Conservation (phyloP, 176 grass and related monocot genomes). For the Lolium multiflorum region DNA sequence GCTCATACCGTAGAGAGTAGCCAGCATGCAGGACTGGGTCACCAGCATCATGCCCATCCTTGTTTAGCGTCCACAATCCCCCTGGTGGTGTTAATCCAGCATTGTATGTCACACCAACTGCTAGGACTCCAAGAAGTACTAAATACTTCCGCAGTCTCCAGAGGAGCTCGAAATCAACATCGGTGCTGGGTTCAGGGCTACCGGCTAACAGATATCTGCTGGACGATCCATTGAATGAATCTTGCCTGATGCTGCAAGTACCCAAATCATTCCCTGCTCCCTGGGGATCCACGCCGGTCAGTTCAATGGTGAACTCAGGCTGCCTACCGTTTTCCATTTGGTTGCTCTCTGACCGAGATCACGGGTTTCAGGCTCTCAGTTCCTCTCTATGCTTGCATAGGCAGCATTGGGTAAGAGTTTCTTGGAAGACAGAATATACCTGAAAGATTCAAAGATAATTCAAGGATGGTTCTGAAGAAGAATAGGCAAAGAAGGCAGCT, state of each 20-base stretch:
- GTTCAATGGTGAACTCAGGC: neutral
- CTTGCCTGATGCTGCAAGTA: neutral
- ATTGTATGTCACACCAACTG: constrained; percentile 59
- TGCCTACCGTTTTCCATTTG: constrained; percentile 8
- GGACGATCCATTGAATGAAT: neutral
- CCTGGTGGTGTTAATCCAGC: constrained; percentile 50
- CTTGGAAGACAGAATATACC: neutral
- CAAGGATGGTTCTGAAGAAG: constrained; percentile 14
- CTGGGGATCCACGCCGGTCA: neutral
- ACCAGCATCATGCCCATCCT: constrained; percentile 14
- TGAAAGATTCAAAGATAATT: constrained; percentile 12
- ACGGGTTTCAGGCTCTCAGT: neutral
- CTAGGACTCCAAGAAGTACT: constrained; percentile 41
- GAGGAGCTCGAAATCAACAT: constrained; percentile 37
- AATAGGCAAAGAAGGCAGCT: neutral
- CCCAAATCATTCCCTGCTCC: neutral
- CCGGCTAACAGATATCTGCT: neutral
- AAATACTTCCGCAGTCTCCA: constrained; percentile 59
- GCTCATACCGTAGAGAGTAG: constrained; percentile 20
- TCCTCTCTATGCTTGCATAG: constrained; percentile 2
- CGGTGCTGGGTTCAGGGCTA: neutral
- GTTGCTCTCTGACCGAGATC: neutral
- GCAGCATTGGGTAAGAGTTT: neutral
- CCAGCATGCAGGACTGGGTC: constrained; percentile 39
- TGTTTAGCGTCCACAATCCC: constrained; percentile 19